Percentiles rank a stretch among this genome's conserved stretches.
phyloP scores from a whole-genome alignment of 208 protist genomes.

The Strigomonas galati region DNA sequence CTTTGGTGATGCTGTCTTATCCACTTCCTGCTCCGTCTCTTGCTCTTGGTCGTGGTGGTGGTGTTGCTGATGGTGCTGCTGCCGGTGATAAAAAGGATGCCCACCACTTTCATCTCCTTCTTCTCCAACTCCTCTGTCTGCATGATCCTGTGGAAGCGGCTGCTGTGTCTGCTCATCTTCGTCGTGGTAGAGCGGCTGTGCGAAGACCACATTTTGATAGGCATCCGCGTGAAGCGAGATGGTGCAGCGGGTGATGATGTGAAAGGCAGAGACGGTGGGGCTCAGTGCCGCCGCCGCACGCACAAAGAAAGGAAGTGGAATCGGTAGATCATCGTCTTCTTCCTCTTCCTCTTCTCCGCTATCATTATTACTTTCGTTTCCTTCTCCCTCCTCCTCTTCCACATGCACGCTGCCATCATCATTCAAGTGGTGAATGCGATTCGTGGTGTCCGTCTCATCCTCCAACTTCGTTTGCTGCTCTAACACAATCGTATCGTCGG shows the following conservation, averaged over 20 bases:
- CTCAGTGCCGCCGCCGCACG: constrained; percentile 44
- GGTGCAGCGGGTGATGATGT: constrained; percentile 59
- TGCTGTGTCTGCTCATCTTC: not conserved
- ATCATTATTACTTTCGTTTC: too few species aligned
- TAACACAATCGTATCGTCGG: too few species aligned
- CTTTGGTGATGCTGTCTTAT: not conserved
- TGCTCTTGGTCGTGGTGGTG: too few species aligned
- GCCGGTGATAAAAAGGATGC: not conserved
- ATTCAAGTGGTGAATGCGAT: too few species aligned
- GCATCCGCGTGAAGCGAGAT: constrained; percentile 36
- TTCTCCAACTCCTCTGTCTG: too few species aligned
- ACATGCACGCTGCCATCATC: too few species aligned
- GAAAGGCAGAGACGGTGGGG: constrained; percentile 59
- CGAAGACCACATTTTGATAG: constrained; percentile 27
- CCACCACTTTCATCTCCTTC: not conserved
- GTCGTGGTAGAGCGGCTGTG: not conserved
- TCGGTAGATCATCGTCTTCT: constrained; percentile 10
- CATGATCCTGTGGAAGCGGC: not conserved
- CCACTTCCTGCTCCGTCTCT: not conserved
- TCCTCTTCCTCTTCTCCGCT: not conserved
- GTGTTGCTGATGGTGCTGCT: not conserved
- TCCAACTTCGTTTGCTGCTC: not conserved
- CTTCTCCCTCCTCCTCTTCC: not conserved
- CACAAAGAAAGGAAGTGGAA: constrained; percentile 46
- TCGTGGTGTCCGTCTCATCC: not conserved